phyloP scores from a whole-genome alignment of 139 green algal species.

The Volvox africanus region DNA sequence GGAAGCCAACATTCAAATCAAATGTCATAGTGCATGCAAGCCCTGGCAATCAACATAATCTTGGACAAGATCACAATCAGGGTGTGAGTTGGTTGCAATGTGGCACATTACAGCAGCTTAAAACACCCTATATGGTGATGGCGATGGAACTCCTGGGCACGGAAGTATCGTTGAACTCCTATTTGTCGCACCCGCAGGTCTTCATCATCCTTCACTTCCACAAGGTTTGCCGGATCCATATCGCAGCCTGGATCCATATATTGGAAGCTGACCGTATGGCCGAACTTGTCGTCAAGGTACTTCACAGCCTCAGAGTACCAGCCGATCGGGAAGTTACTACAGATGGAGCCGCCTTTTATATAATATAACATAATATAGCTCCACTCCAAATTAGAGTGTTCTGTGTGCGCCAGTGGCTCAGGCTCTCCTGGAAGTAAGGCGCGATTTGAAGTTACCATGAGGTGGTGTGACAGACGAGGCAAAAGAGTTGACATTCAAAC shows the following conservation, averaged over 20 bases:
- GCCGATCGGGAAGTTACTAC: slow-evolving; percentile 46
- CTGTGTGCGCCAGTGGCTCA: not conserved
- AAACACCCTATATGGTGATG: not conserved
- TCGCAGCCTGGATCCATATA: slow-evolving; percentile 72
- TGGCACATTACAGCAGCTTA: not conserved
- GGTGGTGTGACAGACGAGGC: not conserved
- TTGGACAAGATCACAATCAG: not conserved
- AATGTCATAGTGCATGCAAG: not conserved
- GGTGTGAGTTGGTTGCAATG: not conserved
- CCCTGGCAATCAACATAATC: not conserved
- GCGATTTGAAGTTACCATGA: too few species aligned
- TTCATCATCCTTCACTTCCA: slow-evolving; percentile 80
- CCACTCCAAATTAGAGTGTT: too few species aligned
- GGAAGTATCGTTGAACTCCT: not conserved
- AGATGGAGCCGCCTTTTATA: slow-evolving; percentile 56
- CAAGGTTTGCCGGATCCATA: slow-evolving; percentile 76
- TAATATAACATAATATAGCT: too few species aligned
- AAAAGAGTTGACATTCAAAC: not conserved
- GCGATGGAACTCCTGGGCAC: not conserved
- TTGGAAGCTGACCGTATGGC: slow-evolving; percentile 57
- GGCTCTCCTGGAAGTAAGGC: not conserved
- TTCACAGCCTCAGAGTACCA: slow-evolving; percentile 42
- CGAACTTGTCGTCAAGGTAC: slow-evolving; percentile 60
- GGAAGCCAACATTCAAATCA: not conserved
- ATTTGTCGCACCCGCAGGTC: slow-evolving; percentile 73